Evolutionary conservation across 208 protist species (phyloP).

Genomic region (Leishmania arabica): DNA sequence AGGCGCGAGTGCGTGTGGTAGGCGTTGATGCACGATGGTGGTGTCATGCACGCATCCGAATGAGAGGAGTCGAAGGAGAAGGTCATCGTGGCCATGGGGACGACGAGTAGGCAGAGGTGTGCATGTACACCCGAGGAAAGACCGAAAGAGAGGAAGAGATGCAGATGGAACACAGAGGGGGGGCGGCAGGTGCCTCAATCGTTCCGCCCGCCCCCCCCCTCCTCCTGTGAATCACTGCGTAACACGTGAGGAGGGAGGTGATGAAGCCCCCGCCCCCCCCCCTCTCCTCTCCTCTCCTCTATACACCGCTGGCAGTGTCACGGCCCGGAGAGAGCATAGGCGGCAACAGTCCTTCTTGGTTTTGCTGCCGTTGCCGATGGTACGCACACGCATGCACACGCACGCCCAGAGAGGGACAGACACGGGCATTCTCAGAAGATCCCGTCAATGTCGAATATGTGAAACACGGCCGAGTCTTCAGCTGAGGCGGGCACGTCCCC

Average conservation of each 20-base stretch:
- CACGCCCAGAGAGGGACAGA: neutral
- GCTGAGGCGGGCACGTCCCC: neutral
- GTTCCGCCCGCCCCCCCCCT: neutral
- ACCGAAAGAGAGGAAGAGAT: neutral
- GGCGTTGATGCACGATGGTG: neutral
- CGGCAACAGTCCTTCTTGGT: neutral
- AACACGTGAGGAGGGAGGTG: neutral
- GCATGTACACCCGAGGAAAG: neutral
- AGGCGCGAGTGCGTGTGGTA: neutral
- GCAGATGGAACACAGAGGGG: neutral
- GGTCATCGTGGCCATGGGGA: neutral
- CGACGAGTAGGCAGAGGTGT: neutral
- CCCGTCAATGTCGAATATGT: conserved; percentile 79
- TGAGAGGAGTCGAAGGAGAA: neutral
- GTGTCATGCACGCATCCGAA: neutral
- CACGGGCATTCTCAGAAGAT: conserved; percentile 46
- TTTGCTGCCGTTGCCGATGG: neutral
- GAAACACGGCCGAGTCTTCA: conserved; percentile 21
- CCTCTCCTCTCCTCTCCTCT: neutral
- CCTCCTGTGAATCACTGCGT: neutral
- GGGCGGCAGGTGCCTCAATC: neutral
- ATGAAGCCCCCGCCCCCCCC: neutral
- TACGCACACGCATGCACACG: neutral
- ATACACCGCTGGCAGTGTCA: neutral
- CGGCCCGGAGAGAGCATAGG: neutral